phyloP scores from a whole-genome alignment of 768 basidiomycete genomes.

The Amanita rubescens region DNA sequence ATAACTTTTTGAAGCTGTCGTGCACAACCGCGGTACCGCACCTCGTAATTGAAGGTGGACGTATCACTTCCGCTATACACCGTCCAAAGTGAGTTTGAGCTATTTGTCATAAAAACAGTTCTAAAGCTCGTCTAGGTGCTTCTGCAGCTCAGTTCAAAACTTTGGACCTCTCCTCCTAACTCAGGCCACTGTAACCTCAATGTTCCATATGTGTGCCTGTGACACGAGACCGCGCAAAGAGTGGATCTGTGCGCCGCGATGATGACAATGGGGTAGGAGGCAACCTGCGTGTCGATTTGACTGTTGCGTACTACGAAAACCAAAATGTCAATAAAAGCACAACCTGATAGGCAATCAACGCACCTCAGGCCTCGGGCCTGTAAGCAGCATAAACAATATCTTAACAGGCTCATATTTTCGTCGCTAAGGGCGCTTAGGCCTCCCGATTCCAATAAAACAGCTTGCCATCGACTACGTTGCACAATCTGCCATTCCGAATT shows the following conservation, averaged over 20 bases:
- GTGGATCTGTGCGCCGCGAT: constrained; percentile 14
- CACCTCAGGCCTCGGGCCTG: no score
- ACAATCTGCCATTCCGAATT: constrained; percentile 44
- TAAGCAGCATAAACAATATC: constrained; percentile 85
- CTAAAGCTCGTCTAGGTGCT: no score
- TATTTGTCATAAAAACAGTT: no score
- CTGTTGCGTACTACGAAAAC: constrained; percentile 70
- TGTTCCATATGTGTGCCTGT: constrained; percentile 51
- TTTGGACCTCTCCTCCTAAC: no score
- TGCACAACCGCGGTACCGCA: no score
- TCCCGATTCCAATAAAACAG: constrained; percentile 78
- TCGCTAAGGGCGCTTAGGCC: constrained; percentile 85
- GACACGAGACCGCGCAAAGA: constrained; percentile 21
- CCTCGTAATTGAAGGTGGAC: no score
- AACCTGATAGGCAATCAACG: constrained; percentile 16
- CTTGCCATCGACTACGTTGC: constrained; percentile 76
- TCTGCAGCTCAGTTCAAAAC: no score
- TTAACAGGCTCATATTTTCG: constrained; percentile 80
- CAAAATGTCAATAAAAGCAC: constrained; percentile 3
- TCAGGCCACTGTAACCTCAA: no score
- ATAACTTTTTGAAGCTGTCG: no score
- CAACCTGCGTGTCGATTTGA: constrained; percentile 84
- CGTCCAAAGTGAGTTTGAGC: no score
- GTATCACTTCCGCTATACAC: no score
- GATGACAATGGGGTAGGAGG: constrained; percentile 28